Evolutionary conservation across 1,284 basidiomycete species (phyloP).

Genomic region (Ustilago tritici): DNA sequence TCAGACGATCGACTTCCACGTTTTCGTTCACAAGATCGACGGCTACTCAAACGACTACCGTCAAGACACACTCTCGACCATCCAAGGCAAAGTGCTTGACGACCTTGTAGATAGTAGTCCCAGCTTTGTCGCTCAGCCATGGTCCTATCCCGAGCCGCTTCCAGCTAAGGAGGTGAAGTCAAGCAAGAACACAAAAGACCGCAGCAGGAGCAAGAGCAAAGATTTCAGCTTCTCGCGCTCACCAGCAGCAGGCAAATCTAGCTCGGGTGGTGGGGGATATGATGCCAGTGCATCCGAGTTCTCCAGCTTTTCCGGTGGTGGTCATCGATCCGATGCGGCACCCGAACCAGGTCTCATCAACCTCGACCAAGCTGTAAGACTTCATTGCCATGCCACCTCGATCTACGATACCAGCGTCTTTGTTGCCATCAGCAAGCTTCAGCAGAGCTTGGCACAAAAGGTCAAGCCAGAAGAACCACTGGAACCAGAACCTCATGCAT

Average conservation of each 20-base stretch:
- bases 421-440: slow-evolving; percentile 82
- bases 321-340: slow-evolving; percentile 35
- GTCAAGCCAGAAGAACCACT: slow-evolving; percentile 81
- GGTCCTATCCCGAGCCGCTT: slow-evolving; percentile 45
- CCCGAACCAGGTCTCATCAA: slow-evolving; percentile 52
- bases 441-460: slow-evolving; percentile 74
- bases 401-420: slow-evolving; percentile 89
- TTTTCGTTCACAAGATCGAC: slow-evolving; percentile 97
- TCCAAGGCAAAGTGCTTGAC: slow-evolving; percentile 64
- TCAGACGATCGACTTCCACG: slow-evolving; percentile 83
- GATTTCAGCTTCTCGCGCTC: slow-evolving; percentile 41
- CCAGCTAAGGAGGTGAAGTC: slow-evolving; percentile 27
- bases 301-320: slow-evolving; percentile 51
- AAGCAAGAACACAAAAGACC: slow-evolving; percentile 27
- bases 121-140: slow-evolving; percentile 50
- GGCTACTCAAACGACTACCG: slow-evolving; percentile 91
- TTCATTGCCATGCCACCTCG: slow-evolving; percentile 83
- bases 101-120: slow-evolving; percentile 61
- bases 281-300: slow-evolving; percentile 54
- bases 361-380: slow-evolving; percentile 65
- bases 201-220: slow-evolving; percentile 47
- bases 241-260: slow-evolving; percentile 38
- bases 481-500: slow-evolving; percentile 71
- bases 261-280: slow-evolving; percentile 45
- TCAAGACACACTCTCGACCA: slow-evolving; percentile 71